These are phyloP conservation scores for Corrigiola litoralis DNA, from an alignment of 179 eudicot genomes.

Conservation along the genomic window DNA sequence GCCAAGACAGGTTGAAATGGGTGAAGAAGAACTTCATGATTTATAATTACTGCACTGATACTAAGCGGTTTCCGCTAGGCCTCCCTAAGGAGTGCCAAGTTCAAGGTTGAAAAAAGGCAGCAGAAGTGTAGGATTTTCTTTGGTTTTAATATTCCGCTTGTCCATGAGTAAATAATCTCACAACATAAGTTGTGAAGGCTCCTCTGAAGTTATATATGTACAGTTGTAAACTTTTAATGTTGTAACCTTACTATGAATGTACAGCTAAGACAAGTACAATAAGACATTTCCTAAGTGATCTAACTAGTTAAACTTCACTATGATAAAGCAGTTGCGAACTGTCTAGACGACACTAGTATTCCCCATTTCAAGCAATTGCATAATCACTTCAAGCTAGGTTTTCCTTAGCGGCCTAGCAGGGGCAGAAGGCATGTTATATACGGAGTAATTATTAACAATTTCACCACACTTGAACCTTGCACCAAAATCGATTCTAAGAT, in stretches of 20 bases:
- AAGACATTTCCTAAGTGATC: neutral
- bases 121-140: no score
- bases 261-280: neutral
- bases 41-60: conserved; percentile 28
- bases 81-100: conserved; percentile 27
- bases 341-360: no score
- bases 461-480: no score
- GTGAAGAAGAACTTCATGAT: conserved; percentile 27
- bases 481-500: no score
- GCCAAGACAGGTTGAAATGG: conserved; percentile 21
- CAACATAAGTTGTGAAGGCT: neutral
- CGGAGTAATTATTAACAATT: no score
- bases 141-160: neutral
- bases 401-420: no score
- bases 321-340: no score
- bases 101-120: neutral
- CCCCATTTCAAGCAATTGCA: no score
- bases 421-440: no score
- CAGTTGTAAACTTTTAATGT: neutral
- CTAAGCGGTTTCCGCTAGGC: conserved; percentile 27
- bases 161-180: neutral
- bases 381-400: no score
- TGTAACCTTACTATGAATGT: neutral
- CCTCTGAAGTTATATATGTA: neutral
- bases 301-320: no score